Evolutionary conservation across 2,329 filamentous ascomycete genomes (phyloP), one percentile per base, ranked within the genome.

Genomic region (Nemania bipapillata): DNA sequence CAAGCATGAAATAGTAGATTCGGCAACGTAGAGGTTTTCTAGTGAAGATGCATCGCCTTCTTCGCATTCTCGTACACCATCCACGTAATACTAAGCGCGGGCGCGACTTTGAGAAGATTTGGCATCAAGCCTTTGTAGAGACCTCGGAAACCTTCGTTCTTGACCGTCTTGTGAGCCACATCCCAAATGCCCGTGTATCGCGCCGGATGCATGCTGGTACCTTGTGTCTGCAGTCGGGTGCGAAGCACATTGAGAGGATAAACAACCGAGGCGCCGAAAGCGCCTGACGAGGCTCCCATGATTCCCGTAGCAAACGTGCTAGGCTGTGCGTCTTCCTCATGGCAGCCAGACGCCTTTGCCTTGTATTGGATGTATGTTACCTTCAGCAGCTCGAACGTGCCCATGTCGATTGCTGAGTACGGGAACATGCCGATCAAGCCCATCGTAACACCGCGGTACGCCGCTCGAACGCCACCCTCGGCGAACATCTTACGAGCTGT

Each of bases 371-470:
- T 87, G 71, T 96, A 89, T 7, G 85, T 85, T 55, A 87, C 89
- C 81, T 99, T 99, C 70, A 97, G 86, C 68, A 96, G 89, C 81
- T 99, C 96, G 77, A 98, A 99, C 0, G 93, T 97, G 72, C 93
- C 93, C 76, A 99, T 91, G 78, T 99, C 96, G 77, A 99, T 96
- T 57, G 96, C 96, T 49, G 94, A 95, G 80, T 98, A 99, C 0
- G 96, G 96, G 76, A 99, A 99, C 90, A 98, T 97, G 78, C 96
- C 96, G 58, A 97, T 83, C 3, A 99, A 86, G 17, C 96, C 96
- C 88, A 98, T 96, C 0, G 94, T 94, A 37, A 99, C 86, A 47
- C 96, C 96, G 62, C 95, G 93, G 80, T 98, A 99, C 71, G 94
- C 95, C 6, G 92, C 86, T 35, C 87, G 84, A 30, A 94, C 73